Conservation (phyloP, 2,329 filamentous ascomycete genomes). For the Beauveria brongniartii region DNA sequence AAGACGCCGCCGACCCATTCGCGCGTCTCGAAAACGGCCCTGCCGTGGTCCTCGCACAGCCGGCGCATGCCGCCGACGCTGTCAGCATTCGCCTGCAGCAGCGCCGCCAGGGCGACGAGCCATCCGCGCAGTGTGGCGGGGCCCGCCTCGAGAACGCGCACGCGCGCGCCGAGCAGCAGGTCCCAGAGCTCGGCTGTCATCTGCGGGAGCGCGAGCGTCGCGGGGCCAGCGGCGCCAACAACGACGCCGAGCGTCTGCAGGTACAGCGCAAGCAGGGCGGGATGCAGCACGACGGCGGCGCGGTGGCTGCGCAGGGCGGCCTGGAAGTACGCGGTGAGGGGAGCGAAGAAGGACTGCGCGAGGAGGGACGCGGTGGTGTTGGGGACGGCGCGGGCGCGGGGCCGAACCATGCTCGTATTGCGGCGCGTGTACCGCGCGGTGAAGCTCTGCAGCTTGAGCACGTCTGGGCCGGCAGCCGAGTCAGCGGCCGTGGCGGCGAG, state of each 20-base stretch:
- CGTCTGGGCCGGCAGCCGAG: conserved; percentile 66
- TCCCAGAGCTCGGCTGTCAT: conserved; percentile 81
- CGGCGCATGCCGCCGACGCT: conserved; percentile 50
- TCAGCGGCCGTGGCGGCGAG: conserved; percentile 78
- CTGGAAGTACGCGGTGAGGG: conserved; percentile 73
- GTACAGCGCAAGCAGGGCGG: conserved; percentile 69
- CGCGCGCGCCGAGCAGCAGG: conserved; percentile 64
- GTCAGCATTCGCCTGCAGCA: conserved; percentile 73
- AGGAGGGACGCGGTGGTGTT: conserved; percentile 76
- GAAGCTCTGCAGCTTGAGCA: conserved; percentile 84
- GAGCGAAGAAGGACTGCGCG: conserved; percentile 73
- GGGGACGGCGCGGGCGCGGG: conserved; percentile 49
- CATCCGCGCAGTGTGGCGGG: conserved; percentile 62
- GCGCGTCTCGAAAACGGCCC: conserved; percentile 74
- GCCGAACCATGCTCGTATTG: conserved; percentile 23
- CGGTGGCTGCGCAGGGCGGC: conserved; percentile 40
- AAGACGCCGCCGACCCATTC: conserved; percentile 81
- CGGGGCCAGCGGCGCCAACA: conserved; percentile 74
- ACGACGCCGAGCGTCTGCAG: conserved; percentile 80
- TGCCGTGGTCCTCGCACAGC: conserved; percentile 65
- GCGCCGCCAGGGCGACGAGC: conserved; percentile 68
- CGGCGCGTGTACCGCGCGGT: conserved; percentile 46
- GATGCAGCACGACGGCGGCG: conserved; percentile 54
- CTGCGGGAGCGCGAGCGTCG: conserved; percentile 64
- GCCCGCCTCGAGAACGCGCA: conserved; percentile 47